Evolutionary conservation across 768 basidiomycete genomes (phyloP), one percentile per base, ranked within the genome.

Genomic region (Auriscalpium orientale): DNA sequence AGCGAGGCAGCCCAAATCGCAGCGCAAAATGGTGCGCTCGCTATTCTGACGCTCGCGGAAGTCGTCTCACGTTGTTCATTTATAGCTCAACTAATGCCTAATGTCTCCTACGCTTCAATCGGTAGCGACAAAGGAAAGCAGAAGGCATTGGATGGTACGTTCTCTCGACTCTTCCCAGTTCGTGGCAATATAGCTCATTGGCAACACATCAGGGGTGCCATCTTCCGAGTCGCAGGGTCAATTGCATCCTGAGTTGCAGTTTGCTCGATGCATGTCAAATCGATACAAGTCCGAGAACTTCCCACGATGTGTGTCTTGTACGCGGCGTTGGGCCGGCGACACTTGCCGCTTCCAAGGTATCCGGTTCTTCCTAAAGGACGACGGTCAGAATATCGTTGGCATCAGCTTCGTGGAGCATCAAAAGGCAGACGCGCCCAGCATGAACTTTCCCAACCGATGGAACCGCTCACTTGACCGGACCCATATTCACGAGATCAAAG

Each of bases 301-400:
- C 68, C 86, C 89, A 43, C 83, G 86, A 13, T 91, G 89, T 64
- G 85, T 91, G 37, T 85, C 88, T 3, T 91, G 89, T 68, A 90
- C 85, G 36, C 84, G 89, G 44, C 84, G 89, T 21, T 91, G 89
- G 89, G 88, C 88, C 1, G 89, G 89, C 43, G 89, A 91, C 66
- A 90, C 88, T 2, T 91, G 89, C 65, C 83, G 89, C 22, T 91
- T 91, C 70, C 89, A 91, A 67, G 82, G 83, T n/a, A 87, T 91
- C 60, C 81, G 89, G 18, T 87, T 82, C 65, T 85, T 91, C 69
- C 73, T 87, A 63, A 83, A 85, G 58, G 82, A 88, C 57, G 59
- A 69, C 43, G 73, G 82, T 43, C 70, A 77, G 58, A 77, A 78
- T 45, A 79, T 89, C 48, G 75, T 81, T 46, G 85, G 82, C 20